Evolutionary conservation across 2,329 filamentous ascomycete genomes (phyloP).

Genomic region (Aspergillus latus): DNA sequence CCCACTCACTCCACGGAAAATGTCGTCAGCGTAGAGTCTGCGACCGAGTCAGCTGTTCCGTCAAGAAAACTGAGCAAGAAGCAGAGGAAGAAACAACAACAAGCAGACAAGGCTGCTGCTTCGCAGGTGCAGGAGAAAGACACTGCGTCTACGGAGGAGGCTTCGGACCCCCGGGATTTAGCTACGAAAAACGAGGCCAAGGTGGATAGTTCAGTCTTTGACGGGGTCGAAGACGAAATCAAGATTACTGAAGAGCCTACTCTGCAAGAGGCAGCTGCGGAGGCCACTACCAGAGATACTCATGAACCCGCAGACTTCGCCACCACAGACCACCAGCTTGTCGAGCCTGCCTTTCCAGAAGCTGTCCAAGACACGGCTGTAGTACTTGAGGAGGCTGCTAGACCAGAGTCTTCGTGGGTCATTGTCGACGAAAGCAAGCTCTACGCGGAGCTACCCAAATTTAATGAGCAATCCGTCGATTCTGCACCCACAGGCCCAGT

Average conservation of each 20-base stretch:
- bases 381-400: neutral
- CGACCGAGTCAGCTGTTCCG: slow-evolving; percentile 8
- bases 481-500: neutral
- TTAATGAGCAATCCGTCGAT: neutral
- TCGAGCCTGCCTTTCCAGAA: neutral
- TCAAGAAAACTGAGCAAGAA: slow-evolving; percentile 29
- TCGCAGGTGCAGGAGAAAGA: slow-evolving; percentile 7
- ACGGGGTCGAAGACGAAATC: neutral
- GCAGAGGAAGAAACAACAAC: slow-evolving; percentile 28
- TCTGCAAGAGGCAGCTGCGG: neutral
- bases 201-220: neutral
- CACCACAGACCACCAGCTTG: neutral
- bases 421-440: neutral
- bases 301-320: neutral
- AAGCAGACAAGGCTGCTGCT: slow-evolving; percentile 16
- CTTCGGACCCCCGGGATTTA: neutral
- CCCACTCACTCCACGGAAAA: slow-evolving; percentile 3
- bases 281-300: neutral
- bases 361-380: neutral
- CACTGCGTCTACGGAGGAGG: neutral
- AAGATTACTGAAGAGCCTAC: neutral
- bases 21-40: neutral
- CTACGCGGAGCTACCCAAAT: neutral
- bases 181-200: neutral
- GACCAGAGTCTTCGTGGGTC: neutral